Conservation (phyloP, 768 basidiomycete species). For the Mycena amicta region DNA sequence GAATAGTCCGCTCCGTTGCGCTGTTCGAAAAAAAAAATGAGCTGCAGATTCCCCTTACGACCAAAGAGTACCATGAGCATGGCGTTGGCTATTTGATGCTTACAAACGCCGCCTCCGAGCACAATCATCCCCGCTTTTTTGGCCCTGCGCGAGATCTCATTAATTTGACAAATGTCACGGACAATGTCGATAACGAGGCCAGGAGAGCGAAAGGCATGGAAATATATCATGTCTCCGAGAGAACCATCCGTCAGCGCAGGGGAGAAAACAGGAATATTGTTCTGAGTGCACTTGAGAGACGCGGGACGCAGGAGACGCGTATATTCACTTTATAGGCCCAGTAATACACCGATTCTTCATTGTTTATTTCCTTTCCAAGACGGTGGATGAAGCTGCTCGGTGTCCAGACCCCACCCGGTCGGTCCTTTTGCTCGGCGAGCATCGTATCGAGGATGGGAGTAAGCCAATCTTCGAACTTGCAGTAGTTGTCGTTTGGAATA, state of each 20-base stretch:
- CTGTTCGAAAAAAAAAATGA: too few species aligned
- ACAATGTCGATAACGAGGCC: conserved; percentile 92
- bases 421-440: conserved; percentile 83
- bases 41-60: too few species aligned
- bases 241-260: conserved; percentile 98
- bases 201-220: conserved; percentile 90
- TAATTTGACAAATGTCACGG: conserved; percentile 87
- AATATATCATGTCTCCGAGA: conserved; percentile 98
- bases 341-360: conserved; percentile 97
- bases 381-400: conserved; percentile 93
- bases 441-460: conserved; percentile 88
- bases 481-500: conserved; percentile 98
- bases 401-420: conserved; percentile 76
- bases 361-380: conserved; percentile 95
- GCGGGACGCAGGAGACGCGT: conserved; percentile 15
- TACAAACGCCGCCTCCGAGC: conserved; percentile 96
- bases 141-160: conserved; percentile 85
- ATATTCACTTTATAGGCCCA: conserved; percentile 96
- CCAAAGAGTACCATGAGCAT: conserved; percentile 91
- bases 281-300: conserved; percentile 53
- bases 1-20: conserved; percentile 98
- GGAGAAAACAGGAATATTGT: conserved; percentile 98
- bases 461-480: conserved; percentile 99
- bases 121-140: conserved; percentile 98
- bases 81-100: conserved; percentile 99